Evolutionary conservation across 2,329 filamentous ascomycete species (phyloP), one percentile per base, ranked within the genome.

Genomic region (Amphichorda felina): DNA sequence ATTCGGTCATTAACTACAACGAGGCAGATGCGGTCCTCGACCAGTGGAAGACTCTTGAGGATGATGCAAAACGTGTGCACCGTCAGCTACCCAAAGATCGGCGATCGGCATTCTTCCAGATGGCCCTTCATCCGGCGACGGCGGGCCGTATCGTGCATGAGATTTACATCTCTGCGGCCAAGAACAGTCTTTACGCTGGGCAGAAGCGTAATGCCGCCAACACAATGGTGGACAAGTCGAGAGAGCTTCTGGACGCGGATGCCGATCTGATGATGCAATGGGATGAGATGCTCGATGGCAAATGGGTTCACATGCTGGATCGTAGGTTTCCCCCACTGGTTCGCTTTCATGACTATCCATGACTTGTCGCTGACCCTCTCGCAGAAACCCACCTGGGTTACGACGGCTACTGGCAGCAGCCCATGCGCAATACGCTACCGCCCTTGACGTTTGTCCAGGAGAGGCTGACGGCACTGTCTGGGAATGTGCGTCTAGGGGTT

Each of bases 361-460:
- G n/a, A n/a, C n/a, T n/a, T n/a, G n/a, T n/a, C 21, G 10, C 21
- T 24, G 21, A 24, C 21, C 6, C 6, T 24, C n/a, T 32, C 17
- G 5, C 25, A 60, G 57, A 72, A 58, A 70, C 67, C 0, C 70
- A 73, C 43, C 53, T 73, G 8, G 68, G 68, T 15, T 73, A 68
- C 32, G 59, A 70, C 35, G 63, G 60, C 0, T 50, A 52, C 51
- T 72, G 78, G 78, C 79, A 84, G 54, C 79, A 83, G 50, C 77
- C 80, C 2, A 83, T 82, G 79, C 64, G 77, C 25, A 80, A 84
- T 48, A 68, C 69, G 0, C 66, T 80, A 1, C 77, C 79, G 0
- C 67, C 72, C 5, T 37, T 52, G 18, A 34, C 41, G 5, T 51
- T 43, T 15, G 48, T 52, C 4, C 50, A 52, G n/a, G 63, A 62